Evolutionary conservation across 2,329 filamentous ascomycete genomes (phyloP), one percentile per base, ranked within the genome.

Genomic region (Fusarium tuaranense): DNA sequence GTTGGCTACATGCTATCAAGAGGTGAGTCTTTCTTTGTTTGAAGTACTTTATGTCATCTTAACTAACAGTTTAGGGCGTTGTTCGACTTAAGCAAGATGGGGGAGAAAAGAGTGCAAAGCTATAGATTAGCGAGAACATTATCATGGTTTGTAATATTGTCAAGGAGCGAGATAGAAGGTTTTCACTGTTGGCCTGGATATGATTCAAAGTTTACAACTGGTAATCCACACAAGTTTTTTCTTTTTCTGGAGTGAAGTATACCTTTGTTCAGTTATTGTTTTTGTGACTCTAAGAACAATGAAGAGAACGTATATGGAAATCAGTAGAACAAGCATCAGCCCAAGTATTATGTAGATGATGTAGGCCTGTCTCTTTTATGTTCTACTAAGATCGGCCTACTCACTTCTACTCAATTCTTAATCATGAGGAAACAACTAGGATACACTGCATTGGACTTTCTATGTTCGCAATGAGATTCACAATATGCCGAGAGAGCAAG

Each of bases 1-100:
- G 82, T 84, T 97, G 79, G 94, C 94, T 30, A 95, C 91, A 36
- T 96, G 94, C 81, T 89, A 94, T 68, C 94, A 97, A 83, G 94
- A 97, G 88, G 93, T 89, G 71, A 84, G 86, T 81, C 63, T 63
- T 41, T 39, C 22, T 55, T 5, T 5, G 7, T 5, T 5, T 4
- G 4, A 30, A 20, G 22, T 25, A 7, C 7, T 61, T 62, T 2
- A 16, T 41, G 65, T 30, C 48, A 41, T 20, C 18, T 27, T 22
- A 76, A 62, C 79, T 80, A 60, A 81, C 76, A 8, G 41, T 27
- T 22, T 63, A 59, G 87, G 88, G 88, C 18, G 84, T 90, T 58
- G 83, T 90, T 48, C 80, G 88, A 53, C 79, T 90, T 57, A 85
- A 86, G 78, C 85, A 87, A 71, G 81, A 84, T 18, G 82, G 78